These are phyloP conservation scores for Ajuga chamaepitys DNA, from an alignment of 257 asterid species.

Conservation along the genomic window DNA sequence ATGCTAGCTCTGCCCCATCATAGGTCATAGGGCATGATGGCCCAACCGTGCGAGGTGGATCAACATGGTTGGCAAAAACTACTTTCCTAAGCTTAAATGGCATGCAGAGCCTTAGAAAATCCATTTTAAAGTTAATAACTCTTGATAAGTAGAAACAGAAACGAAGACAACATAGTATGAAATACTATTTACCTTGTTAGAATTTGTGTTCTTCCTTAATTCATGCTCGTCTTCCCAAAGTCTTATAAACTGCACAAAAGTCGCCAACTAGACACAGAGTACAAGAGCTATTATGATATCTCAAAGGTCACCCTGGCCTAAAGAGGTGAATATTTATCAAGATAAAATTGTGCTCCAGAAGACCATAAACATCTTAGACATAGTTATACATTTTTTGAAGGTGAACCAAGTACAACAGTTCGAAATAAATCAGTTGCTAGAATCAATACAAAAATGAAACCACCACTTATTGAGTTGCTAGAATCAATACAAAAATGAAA, in stretches of 20 bases:
- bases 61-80: no score
- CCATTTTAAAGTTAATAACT: background rate
- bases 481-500: background rate
- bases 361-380: background rate
- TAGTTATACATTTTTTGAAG: background rate
- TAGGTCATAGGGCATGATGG: no score
- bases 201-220: background rate
- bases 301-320: background rate
- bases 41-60: no score
- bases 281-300: background rate
- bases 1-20: no score
- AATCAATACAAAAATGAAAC: background rate
- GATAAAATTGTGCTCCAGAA: background rate
- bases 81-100: background rate
- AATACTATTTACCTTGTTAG: slow-evolving; percentile 1
- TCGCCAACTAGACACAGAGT: background rate
- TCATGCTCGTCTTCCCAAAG: background rate
- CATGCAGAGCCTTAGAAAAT: background rate
- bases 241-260: background rate
- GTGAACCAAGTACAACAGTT: background rate
- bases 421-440: background rate
- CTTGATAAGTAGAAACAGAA: background rate
- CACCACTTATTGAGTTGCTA: background rate
- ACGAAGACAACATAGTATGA: background rate
- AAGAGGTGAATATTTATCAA: background rate